These are phyloP conservation scores for Cyathus striatus DNA, from an alignment of 768 basidiomycete genomes.

Conservation along the genomic window DNA sequence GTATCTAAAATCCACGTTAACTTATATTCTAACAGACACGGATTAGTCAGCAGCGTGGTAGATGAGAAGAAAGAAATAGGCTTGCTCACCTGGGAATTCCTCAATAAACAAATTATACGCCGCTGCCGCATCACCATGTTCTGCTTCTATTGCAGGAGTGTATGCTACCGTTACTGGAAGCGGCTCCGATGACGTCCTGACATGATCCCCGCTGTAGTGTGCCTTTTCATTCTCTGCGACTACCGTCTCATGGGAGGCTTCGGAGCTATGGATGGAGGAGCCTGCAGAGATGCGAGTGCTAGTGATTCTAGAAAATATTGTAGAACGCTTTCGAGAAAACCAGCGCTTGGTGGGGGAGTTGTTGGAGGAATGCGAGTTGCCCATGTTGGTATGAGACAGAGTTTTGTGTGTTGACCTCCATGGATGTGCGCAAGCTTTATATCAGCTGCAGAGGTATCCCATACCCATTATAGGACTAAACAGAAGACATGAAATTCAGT, in stretches of 20 bases:
- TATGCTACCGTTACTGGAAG: slow-evolving; percentile 15
- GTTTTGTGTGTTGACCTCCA: neutral
- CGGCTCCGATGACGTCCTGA: no score
- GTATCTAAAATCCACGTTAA: slow-evolving; percentile 69
- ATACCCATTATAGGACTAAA: neutral
- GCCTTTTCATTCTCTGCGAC: slow-evolving; percentile 25
- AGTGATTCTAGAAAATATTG: slow-evolving; percentile 30
- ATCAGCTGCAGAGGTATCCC: neutral
- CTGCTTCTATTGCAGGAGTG: slow-evolving; percentile 16
- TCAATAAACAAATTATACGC: slow-evolving; percentile 47
- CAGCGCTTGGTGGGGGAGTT: slow-evolving; percentile 12
- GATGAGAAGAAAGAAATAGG: neutral
- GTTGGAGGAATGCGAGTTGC: slow-evolving; percentile 22
- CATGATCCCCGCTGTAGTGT: slow-evolving; percentile 14
- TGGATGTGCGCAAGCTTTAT: neutral
- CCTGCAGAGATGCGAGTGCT: slow-evolving; percentile 33
- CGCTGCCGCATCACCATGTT: slow-evolving; percentile 28
- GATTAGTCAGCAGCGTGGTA: slow-evolving; percentile 1
- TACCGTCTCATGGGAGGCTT: slow-evolving; percentile 35
- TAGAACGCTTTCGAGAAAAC: slow-evolving; percentile 27
- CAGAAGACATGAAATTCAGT: neutral
- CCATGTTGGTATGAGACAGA: slow-evolving; percentile 17
- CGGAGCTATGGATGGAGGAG: slow-evolving; percentile 26
- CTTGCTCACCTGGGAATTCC: slow-evolving; percentile 28
- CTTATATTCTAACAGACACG: slow-evolving; percentile 41